phyloP scores from a whole-genome alignment of 1,284 basidiomycete species.

The Omphalotus olearius region DNA sequence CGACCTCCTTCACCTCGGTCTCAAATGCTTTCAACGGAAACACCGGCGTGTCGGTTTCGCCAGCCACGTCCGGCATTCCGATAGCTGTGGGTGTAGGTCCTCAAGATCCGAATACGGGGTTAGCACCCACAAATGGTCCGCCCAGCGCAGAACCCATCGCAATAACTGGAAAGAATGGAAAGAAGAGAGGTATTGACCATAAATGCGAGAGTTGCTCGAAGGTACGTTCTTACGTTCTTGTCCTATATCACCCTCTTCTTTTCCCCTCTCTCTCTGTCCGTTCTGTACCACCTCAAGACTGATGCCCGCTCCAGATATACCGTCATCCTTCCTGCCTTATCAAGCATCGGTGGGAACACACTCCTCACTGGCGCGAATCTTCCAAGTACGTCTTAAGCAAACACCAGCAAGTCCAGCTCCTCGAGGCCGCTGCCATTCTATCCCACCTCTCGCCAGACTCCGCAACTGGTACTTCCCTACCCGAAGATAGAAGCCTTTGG shows the following conservation, averaged over 20 bases:
- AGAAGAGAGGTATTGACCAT: slow-evolving; percentile 81
- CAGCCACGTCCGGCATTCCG: slow-evolving; percentile 10
- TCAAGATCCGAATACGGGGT: background rate
- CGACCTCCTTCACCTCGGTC: slow-evolving; percentile 19
- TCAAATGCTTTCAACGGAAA: slow-evolving; percentile 6
- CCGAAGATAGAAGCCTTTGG: slow-evolving; percentile 89
- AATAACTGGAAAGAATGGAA: slow-evolving; percentile 40
- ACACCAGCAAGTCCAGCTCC: slow-evolving; percentile 96
- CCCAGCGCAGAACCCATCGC: slow-evolving; percentile 32
- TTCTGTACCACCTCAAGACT: too few species aligned
- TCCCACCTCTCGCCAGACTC: slow-evolving; percentile 72
- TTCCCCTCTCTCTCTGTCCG: slow-evolving; percentile 13
- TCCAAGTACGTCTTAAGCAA: slow-evolving; percentile 93
- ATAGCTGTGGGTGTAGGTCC: background rate
- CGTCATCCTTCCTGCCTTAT: slow-evolving; percentile 92
- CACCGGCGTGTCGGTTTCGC: slow-evolving; percentile 7
- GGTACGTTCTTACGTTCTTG: slow-evolving; percentile 36
- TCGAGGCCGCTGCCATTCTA: slow-evolving; percentile 96
- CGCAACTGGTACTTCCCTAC: slow-evolving; percentile 72
- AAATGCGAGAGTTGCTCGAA: slow-evolving; percentile 92
- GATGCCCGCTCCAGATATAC: slow-evolving; percentile 60
- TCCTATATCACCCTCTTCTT: background rate
- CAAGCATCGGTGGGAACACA: slow-evolving; percentile 98
- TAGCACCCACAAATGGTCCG: background rate
- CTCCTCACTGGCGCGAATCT: slow-evolving; percentile 94